Percentiles rank a stretch among this genome's conserved stretches.
phyloP scores from a whole-genome alignment of 495 filamentous ascomycete genomes.

The Talaromyces borbonicus region DNA sequence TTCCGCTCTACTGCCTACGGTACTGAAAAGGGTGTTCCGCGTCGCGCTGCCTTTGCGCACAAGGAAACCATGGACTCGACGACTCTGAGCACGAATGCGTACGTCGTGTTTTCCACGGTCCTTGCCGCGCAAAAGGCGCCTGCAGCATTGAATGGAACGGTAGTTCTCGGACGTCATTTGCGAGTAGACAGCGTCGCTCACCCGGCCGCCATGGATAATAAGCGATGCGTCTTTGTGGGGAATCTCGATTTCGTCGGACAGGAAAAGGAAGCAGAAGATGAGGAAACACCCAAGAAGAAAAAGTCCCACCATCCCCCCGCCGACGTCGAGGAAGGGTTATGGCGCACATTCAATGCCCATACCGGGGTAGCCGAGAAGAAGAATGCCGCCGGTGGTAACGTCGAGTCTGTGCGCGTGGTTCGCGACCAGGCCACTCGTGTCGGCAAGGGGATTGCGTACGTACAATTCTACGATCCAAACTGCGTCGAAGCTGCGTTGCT shows the following conservation, averaged over 20 bases:
- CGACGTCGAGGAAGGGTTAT: constrained; percentile 91
- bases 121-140: constrained; percentile 67
- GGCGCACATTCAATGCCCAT: constrained; percentile 63
- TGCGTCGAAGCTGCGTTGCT: constrained; percentile 80
- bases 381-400: constrained; percentile 48
- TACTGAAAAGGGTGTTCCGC: constrained; percentile 59
- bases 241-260: constrained; percentile 94
- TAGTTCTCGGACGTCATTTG: constrained; percentile 80
- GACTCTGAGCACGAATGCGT: constrained; percentile 89
- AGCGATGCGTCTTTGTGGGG: constrained; percentile 90
- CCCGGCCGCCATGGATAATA: constrained; percentile 69
- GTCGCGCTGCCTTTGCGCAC: constrained; percentile 79
- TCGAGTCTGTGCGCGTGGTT: constrained; percentile 91
- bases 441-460: constrained; percentile 95
- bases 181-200: constrained; percentile 85
- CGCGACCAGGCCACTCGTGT: constrained; percentile 83
- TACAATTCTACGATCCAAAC: constrained; percentile 88
- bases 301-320: constrained; percentile 60
- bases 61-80: constrained; percentile 77
- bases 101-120: constrained; percentile 71
- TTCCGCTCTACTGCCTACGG: constrained; percentile 88
- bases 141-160: constrained; percentile 67
- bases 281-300: constrained; percentile 37
- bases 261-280: constrained; percentile 49
- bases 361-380: constrained; percentile 38